phyloP scores from a whole-genome alignment of 805 yeast genomes.

The Debaryomyces maramus region DNA sequence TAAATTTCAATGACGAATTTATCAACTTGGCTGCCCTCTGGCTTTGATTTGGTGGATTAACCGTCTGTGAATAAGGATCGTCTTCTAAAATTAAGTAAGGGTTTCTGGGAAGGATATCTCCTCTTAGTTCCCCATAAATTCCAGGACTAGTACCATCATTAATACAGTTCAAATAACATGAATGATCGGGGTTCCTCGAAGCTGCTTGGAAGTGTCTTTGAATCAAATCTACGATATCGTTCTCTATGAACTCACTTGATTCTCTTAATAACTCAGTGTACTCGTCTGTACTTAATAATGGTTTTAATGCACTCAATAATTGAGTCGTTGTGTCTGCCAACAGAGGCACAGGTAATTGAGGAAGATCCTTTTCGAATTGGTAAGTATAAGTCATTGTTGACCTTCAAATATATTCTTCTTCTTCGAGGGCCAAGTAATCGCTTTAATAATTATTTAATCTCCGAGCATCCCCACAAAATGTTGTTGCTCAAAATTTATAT shows the following conservation, averaged over 20 bases:
- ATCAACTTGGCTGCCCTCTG: slow-evolving; percentile 68
- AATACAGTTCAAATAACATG: slow-evolving; percentile 56
- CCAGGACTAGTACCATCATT: slow-evolving; percentile 53
- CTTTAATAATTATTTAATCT: too few relatives aligned
- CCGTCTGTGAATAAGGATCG: slow-evolving; percentile 60
- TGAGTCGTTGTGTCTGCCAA: slow-evolving; percentile 51
- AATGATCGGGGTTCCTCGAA: slow-evolving; percentile 37
- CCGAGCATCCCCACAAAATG: background rate
- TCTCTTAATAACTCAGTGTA: slow-evolving; percentile 44
- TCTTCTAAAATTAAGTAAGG: slow-evolving; percentile 75
- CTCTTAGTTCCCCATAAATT: slow-evolving; percentile 61
- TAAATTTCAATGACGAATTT: slow-evolving; percentile 65
- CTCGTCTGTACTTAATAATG: slow-evolving; percentile 56
- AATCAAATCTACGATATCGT: slow-evolving; percentile 42
- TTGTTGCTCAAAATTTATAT: too few relatives aligned
- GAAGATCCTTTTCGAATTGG: slow-evolving; percentile 45
- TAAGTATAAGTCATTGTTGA: slow-evolving; percentile 31
- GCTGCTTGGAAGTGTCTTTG: slow-evolving; percentile 56
- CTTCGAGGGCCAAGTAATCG: too few relatives aligned
- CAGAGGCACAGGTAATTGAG: slow-evolving; percentile 64
- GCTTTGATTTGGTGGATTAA: slow-evolving; percentile 63
- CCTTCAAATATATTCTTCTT: too few relatives aligned
- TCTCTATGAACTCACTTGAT: slow-evolving; percentile 46
- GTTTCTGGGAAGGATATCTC: slow-evolving; percentile 71
- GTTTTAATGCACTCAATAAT: slow-evolving; percentile 56